These are phyloP conservation scores for Tulasnella sp. DNA, from an alignment of 768 basidiomycete species.

Conservation along the genomic window DNA sequence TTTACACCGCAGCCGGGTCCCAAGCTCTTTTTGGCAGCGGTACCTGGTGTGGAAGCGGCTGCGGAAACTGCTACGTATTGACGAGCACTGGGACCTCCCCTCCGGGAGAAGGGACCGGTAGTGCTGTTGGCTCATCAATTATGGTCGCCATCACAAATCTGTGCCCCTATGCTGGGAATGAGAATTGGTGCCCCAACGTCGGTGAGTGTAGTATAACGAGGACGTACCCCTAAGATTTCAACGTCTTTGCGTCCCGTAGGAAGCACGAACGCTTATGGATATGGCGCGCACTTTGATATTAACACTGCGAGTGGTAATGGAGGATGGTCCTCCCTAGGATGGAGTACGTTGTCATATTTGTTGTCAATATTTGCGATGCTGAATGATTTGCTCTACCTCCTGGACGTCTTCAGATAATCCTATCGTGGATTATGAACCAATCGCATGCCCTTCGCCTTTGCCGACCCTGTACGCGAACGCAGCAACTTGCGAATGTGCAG, in stretches of 20 bases:
- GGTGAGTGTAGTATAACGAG: too few species aligned
- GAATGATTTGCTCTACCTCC: not conserved
- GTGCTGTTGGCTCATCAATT: not conserved
- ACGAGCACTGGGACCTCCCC: constrained; percentile 1
- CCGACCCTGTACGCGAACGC: too few species aligned
- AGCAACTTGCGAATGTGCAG: too few species aligned
- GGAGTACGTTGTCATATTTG: constrained; percentile 1
- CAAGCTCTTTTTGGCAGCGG: not conserved
- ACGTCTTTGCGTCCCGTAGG: too few species aligned
- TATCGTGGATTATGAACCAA: not conserved
- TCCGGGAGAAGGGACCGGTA: not conserved
- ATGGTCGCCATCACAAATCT: not conserved
- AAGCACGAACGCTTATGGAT: not conserved
- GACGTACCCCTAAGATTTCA: too few species aligned
- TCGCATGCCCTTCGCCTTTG: not conserved
- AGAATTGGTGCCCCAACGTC: not conserved
- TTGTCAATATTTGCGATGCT: too few species aligned
- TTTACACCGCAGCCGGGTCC: not conserved
- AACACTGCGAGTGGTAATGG: not conserved
- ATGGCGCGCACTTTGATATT: not conserved
- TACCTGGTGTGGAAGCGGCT: not conserved
- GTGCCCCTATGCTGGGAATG: constrained; percentile 1
- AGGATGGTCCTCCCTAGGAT: not conserved
- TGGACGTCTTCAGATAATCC: too few species aligned
- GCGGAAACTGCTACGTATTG: not conserved